Conservation (phyloP, 805 yeast species). For the Starmerella potacharoeniae region DNA sequence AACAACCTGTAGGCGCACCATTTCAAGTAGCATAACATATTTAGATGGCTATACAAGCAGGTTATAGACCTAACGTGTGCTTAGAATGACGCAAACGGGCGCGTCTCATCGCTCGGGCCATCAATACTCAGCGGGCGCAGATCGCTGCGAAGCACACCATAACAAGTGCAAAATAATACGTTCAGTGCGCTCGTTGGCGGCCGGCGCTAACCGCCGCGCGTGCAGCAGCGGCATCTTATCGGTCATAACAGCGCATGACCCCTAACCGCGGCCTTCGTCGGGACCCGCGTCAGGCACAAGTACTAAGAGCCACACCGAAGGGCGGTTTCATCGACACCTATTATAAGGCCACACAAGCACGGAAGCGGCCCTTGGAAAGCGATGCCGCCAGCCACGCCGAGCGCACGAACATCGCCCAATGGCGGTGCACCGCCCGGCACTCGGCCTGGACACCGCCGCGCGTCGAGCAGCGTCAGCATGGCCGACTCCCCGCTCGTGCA, state of each 20-base stretch:
- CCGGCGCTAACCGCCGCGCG: too few relatives aligned
- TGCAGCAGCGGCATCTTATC: not conserved
- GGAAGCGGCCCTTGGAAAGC: not conserved
- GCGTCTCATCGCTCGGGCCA: too few relatives aligned
- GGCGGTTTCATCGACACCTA: not conserved
- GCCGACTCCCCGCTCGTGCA: constrained; percentile 23
- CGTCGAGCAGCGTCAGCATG: constrained; percentile 4
- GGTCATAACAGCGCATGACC: not conserved
- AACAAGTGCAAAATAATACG: too few relatives aligned
- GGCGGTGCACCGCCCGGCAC: not conserved
- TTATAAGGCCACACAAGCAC: not conserved
- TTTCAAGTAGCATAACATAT: too few relatives aligned
- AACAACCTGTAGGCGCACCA: too few relatives aligned
- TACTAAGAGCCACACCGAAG: not conserved
- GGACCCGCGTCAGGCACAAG: not conserved
- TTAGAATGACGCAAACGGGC: too few relatives aligned
- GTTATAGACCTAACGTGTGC: too few relatives aligned
- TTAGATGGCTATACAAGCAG: too few relatives aligned
- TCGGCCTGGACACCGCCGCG: constrained; percentile 3
- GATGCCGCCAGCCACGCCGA: not conserved
- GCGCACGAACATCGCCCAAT: not conserved
- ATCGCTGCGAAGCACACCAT: too few relatives aligned
- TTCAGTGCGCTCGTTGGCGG: too few relatives aligned
- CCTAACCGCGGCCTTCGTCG: not conserved
- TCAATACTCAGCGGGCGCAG: too few relatives aligned